Percentiles rank a stretch among this genome's conserved stretches.
Conservation (phyloP, 2,329 filamentous ascomycete genomes). For the Didymella exigua region DNA sequence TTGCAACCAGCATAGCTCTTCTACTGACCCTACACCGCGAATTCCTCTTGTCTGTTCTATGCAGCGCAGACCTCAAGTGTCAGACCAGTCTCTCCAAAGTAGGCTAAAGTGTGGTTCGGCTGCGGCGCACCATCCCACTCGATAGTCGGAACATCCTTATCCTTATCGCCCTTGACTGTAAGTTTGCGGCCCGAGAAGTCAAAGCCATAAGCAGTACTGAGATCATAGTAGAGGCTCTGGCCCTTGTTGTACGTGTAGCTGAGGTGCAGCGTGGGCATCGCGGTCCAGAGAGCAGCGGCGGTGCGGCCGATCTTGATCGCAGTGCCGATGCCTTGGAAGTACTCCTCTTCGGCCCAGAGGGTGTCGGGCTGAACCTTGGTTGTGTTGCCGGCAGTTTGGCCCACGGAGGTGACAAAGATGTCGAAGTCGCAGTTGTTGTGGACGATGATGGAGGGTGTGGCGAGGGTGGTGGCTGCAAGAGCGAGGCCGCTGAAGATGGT, state of each 20-base stretch:
- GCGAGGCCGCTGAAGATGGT: constrained; percentile 21
- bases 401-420: constrained; percentile 32
- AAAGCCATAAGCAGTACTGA: constrained; percentile 27
- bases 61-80: constrained; percentile 15
- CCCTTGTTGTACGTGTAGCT: constrained; percentile 28
- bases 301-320: constrained; percentile 31
- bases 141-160: constrained; percentile 8
- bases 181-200: constrained; percentile 29
- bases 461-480: constrained; percentile 19
- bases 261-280: constrained; percentile 28
- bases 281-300: constrained; percentile 19
- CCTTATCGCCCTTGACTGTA: constrained; percentile 15
- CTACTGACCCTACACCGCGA: background rate
- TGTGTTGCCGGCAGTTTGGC: constrained; percentile 4
- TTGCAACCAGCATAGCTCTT: background rate
- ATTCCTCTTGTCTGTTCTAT: background rate
- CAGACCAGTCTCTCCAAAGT: constrained; percentile 26
- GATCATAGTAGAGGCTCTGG: constrained; percentile 31
- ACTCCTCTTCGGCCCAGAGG: constrained; percentile 23
- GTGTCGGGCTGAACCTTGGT: constrained; percentile 7
- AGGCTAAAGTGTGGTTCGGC: constrained; percentile 15
- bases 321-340: constrained; percentile 23
- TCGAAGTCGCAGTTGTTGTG: constrained; percentile 35
- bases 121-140: constrained; percentile 25
- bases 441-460: constrained; percentile 23